A percentile compares a stretch with the other conserved stretches of the same genome.
Evolutionary conservation across 2,329 filamentous ascomycete genomes (phyloP).

Genomic region (Didymellaceae sp.): DNA sequence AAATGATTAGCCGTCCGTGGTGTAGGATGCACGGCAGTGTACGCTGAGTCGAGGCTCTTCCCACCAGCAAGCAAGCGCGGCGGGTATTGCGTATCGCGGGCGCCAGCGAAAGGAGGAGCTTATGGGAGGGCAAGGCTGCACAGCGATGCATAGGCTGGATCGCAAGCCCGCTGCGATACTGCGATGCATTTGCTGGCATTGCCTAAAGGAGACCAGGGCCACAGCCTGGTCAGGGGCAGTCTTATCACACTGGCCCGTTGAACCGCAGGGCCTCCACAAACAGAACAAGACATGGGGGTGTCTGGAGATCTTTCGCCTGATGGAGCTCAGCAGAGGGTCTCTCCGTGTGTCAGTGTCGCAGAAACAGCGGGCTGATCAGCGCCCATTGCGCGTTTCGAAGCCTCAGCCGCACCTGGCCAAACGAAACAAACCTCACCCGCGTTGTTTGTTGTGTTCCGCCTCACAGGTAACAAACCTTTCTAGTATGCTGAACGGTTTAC

Average conservation of each 20-base stretch:
- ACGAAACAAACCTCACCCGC: conserved; percentile 12
- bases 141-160: conserved; percentile 10
- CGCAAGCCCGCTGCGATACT: background rate
- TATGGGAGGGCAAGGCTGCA: conserved; percentile 16
- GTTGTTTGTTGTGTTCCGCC: background rate
- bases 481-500: background rate
- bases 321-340: conserved; percentile 7
- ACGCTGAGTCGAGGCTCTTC: conserved; percentile 31
- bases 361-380: conserved; percentile 13
- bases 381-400: conserved; percentile 13
- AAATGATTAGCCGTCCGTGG: conserved; percentile 35
- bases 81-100: conserved; percentile 28
- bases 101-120: conserved; percentile 14
- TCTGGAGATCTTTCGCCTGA: conserved; percentile 19
- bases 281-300: conserved; percentile 12
- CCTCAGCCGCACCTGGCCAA: conserved; percentile 9
- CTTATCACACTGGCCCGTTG: conserved; percentile 14
- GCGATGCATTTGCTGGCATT: conserved; percentile 5
- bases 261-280: conserved; percentile 19
- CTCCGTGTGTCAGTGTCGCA: conserved; percentile 18
- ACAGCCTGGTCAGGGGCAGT: conserved; percentile 10
- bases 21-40: conserved; percentile 12
- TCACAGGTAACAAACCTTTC: background rate
- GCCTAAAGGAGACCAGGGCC: conserved; percentile 1
- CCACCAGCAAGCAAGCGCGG: conserved; percentile 23